Evolutionary conservation across 2,329 filamentous ascomycete genomes (phyloP), one percentile per base, ranked within the genome.

Genomic region (Penicillium sp.): DNA sequence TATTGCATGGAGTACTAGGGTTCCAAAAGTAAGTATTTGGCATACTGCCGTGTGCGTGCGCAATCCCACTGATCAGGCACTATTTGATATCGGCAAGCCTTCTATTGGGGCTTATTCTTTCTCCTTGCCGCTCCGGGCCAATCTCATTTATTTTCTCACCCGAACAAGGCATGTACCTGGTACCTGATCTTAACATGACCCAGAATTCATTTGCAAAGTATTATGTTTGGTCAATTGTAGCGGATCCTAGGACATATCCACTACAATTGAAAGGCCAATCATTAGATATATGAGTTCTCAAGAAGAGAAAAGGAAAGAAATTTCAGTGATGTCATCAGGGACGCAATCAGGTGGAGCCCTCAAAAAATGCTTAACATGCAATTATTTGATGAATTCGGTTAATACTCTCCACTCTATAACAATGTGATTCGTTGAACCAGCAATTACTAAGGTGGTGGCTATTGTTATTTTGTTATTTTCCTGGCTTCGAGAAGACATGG

Each of bases 341-440:
- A 63, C 60, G 56, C 58, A 57, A 54, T 50, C 25, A 48, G 35
- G 53, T 58, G 63, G 42, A 19, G 22, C 28, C 16, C 17, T 5
- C 38, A 53, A 51, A 56, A 58, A 66, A 71, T 70, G 68, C 67
- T 70, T 71, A 69, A 65, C 62, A 55, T 46, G 63, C 50, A 57
- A 54, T 67, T 57, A 65, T 68, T 68, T 67, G 67, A 70, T 67
- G 69, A 67, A 67, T 69, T 43, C 67, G 62, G 61, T 53, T 26
- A 16, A 36, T 11, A 52, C 55, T 17, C 58, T 53, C 59, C 60
- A 37, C 55, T 63, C 59, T 56, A 63, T 60, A 42, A 33, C 53
- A 55, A 57, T 47, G 54, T 60, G 57, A 62, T 61, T 57, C 57
- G 59, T 38, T 43, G 50, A 43, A 58, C 56, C 59, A 48, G 4